Base-by-base conservation (phyloP, 2,329 filamentous ascomycete species). In the Apiospora koreana region DNA sequence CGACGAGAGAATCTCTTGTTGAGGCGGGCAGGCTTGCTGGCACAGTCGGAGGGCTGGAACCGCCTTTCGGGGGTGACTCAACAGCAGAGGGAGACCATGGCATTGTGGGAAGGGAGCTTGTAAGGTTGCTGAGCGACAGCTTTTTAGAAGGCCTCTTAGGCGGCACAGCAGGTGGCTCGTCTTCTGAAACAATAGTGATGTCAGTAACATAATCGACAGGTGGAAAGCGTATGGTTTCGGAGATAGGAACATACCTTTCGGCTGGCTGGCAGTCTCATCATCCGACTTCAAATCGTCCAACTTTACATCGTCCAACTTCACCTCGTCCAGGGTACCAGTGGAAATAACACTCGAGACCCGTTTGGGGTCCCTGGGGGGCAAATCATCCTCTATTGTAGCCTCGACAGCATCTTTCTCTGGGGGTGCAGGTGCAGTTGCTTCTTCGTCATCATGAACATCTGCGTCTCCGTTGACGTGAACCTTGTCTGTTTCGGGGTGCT, bases 61-160 rank as follows among this genome's bases (percentile, higher is more conserved):
- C 16, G 64, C 31, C 82, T 85, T 78, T 87, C 89, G 21, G 83
- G 77, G 84, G 81, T 28, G 84, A 81, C 69, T 84, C 83, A 71
- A 83, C 82, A 69, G 87, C 84, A 54, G 88, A 83, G 48, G 91
- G 88, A 23, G 89, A 90, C 91, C 92, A 94, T 71, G 91, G 90
- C 81, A 94, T 88, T 42, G 93, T 86, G 45, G 93, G 92, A 67
- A 96, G 86, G 64, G 88, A 89, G 69, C 88, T 91, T 48, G 93
- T 91, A 68, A 96, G 87, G 74, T 92, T 94, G 80, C 91, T 90
- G 46, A 90, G 85, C 58, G 89, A 91, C 66, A 91, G 82, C 67
- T 88, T 86, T 79, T 88, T 90, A 68, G 86, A 85, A 23, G 86
- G 79, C 64, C 79, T 78, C 68, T 83, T 83, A 67, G 79, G 79